These are phyloP conservation scores for Fusarium sp. DNA, from an alignment of 2,329 filamentous ascomycete genomes.

Conservation along the genomic window DNA sequence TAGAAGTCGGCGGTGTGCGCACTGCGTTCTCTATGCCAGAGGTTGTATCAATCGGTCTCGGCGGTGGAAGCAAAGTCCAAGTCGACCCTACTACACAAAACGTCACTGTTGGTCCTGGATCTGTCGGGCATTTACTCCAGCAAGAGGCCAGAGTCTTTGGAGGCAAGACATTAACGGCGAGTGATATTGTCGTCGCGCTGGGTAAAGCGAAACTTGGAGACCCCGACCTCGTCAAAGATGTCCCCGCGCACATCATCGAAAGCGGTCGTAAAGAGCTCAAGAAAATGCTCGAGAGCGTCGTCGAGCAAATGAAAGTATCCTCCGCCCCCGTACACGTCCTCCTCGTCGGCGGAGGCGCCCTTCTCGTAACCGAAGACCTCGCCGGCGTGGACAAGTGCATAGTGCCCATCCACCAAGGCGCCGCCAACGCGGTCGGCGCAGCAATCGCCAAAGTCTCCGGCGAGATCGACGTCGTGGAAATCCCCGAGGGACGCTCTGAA, in stretches of 20 bases:
- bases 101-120: constrained; percentile 64
- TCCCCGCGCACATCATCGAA: constrained; percentile 36
- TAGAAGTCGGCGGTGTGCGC: constrained; percentile 66
- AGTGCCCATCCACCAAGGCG: constrained; percentile 61
- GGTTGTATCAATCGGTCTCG: constrained; percentile 65
- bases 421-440: constrained; percentile 69
- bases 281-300: constrained; percentile 58
- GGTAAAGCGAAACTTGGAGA: constrained; percentile 48
- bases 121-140: constrained; percentile 62
- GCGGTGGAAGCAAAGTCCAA: constrained; percentile 58
- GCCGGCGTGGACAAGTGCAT: constrained; percentile 61
- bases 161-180: constrained; percentile 61
- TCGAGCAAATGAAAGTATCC: constrained; percentile 67
- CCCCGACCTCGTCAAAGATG: constrained; percentile 38
- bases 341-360: constrained; percentile 66
- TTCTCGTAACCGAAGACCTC: constrained; percentile 60
- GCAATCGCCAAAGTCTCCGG: constrained; percentile 66
- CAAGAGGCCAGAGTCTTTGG: constrained; percentile 62
- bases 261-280: constrained; percentile 51
- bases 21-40: constrained; percentile 69
- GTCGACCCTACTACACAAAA: constrained; percentile 27
- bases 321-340: constrained; percentile 61
- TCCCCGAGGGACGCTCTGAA: constrained; percentile 52
- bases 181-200: constrained; percentile 58
- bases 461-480: constrained; percentile 62